These are phyloP conservation scores for Polytrichum formosum DNA, from an alignment of 225 moss, liverwort and hornwort species.

Conservation along the genomic window DNA sequence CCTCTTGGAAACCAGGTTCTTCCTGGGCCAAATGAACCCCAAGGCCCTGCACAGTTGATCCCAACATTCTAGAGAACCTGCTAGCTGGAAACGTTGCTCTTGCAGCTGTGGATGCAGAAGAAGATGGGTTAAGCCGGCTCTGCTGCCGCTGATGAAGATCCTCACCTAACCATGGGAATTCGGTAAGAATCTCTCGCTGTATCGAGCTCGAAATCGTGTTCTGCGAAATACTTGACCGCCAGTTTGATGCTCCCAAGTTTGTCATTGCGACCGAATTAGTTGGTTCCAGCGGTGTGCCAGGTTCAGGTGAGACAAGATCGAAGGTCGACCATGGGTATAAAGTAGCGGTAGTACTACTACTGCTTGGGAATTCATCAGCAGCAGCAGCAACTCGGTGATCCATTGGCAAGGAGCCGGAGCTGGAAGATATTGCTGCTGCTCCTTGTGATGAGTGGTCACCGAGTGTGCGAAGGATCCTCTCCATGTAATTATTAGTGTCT, in stretches of 20 bases:
- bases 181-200: constrained; percentile 32
- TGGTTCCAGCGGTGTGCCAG: no score
- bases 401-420: no score
- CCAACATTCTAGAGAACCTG: not conserved
- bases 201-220: constrained; percentile 15
- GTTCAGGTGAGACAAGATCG: no score
- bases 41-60: not conserved
- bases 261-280: no score
- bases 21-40: not conserved
- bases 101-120: not conserved
- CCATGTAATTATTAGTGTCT: no score
- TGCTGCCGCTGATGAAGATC: constrained; percentile 15
- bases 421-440: no score
- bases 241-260: not conserved
- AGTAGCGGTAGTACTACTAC: no score
- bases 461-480: no score
- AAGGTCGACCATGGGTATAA: no score
- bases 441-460: no score
- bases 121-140: constrained; percentile 1
- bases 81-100: not conserved
- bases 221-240: constrained; percentile 7
- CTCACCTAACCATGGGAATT: constrained; percentile 40
- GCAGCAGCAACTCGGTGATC: no score
- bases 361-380: no score
- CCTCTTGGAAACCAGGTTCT: not conserved